Evolutionary conservation across 805 yeast species (phyloP).

Genomic region (Brettanomyces naardenensis): DNA sequence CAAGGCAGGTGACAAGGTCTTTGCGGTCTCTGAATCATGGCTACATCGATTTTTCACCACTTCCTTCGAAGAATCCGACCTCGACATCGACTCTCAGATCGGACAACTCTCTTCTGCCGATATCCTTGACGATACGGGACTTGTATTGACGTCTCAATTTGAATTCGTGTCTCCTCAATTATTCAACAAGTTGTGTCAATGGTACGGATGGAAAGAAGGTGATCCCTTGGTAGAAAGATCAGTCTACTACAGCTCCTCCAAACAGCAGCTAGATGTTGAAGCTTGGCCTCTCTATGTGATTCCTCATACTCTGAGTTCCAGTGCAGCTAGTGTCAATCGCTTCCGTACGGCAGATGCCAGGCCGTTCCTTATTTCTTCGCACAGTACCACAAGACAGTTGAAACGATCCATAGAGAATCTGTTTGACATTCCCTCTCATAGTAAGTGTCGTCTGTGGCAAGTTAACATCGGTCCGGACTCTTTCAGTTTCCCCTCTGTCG

Average conservation of each 20-base stretch:
- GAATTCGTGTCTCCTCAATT: slow-evolving; percentile 35
- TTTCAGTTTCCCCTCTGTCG: slow-evolving; percentile 11
- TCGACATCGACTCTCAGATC: slow-evolving; percentile 22
- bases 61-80: slow-evolving; percentile 22
- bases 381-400: slow-evolving; percentile 24
- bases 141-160: slow-evolving; percentile 26
- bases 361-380: slow-evolving; percentile 30
- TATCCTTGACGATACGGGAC: slow-evolving; percentile 38
- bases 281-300: slow-evolving; percentile 17
- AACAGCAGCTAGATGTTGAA: slow-evolving; percentile 19
- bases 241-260: slow-evolving; percentile 19
- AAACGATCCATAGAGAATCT: slow-evolving; percentile 13
- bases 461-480: slow-evolving; percentile 10
- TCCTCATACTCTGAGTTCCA: slow-evolving; percentile 22
- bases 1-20: slow-evolving; percentile 42
- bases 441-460: slow-evolving; percentile 20
- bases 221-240: slow-evolving; percentile 31
- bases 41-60: slow-evolving; percentile 31
- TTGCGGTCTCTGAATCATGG: slow-evolving; percentile 41
- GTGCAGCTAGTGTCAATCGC: slow-evolving; percentile 18
- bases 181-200: slow-evolving; percentile 35
- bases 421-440: slow-evolving; percentile 13
- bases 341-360: slow-evolving; percentile 26
- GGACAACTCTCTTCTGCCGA: slow-evolving; percentile 41
- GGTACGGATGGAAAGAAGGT: slow-evolving; percentile 45